Evolutionary conservation across 106 monocot species (phyloP).

Genomic region (Vanilla planifolia): DNA sequence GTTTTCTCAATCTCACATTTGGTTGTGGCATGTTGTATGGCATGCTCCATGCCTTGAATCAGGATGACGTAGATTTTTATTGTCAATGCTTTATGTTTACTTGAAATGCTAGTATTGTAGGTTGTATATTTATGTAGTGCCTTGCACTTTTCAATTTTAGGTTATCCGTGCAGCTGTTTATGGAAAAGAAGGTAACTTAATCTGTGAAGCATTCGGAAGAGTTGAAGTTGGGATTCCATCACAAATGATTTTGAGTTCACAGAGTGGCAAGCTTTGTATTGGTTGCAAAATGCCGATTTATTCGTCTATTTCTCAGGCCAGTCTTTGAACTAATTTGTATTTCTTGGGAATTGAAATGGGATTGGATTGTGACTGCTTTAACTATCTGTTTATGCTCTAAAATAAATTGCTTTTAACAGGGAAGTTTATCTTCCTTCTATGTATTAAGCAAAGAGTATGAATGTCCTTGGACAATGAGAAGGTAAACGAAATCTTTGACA

Average conservation of each 20-base stretch:
- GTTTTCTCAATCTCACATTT: constrained; percentile 3
- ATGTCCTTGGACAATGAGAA: constrained; percentile 68
- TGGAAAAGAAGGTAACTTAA: constrained; percentile 46
- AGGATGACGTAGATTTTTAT: too few relatives aligned
- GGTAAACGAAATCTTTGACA: constrained; percentile 33
- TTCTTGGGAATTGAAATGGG: too few relatives aligned
- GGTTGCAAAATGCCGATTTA: constrained; percentile 85
- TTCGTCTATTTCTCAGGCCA: constrained; percentile 65
- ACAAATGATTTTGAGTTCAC: constrained; percentile 44
- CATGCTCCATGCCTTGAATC: too few relatives aligned
- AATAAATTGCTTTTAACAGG: constrained; percentile 27
- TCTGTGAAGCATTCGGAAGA: constrained; percentile 72
- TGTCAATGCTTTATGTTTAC: constrained; percentile 1
- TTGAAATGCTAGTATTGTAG: neutral
- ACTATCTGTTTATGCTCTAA: neutral
- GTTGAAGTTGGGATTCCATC: constrained; percentile 79
- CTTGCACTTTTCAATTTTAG: constrained; percentile 21
- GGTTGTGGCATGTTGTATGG: neutral
- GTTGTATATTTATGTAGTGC: neutral
- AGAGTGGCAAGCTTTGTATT: constrained; percentile 80
- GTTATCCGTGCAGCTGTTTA: constrained; percentile 51
- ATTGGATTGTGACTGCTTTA: too few relatives aligned
- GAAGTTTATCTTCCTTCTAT: constrained; percentile 90
- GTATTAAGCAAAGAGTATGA: constrained; percentile 71
- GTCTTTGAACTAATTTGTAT: too few relatives aligned